Conservation (phyloP, 345 rosid genomes). For the Orychophragmus violaceus region DNA sequence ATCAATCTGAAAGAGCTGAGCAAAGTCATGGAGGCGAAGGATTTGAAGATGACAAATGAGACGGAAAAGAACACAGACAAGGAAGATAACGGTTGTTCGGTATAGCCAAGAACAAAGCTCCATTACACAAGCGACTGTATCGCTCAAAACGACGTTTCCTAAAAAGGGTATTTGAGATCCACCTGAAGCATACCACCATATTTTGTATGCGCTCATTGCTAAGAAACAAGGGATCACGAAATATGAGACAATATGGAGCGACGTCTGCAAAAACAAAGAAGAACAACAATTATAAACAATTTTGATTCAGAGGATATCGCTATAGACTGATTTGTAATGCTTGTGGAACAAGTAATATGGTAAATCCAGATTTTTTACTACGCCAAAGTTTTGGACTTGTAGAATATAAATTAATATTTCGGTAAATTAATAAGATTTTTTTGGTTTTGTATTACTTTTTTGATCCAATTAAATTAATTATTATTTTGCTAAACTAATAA, state of each 20-base stretch:
- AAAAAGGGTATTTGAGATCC: slow-evolving; percentile 86
- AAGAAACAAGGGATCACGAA: slow-evolving; percentile 72
- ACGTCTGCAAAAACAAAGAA: slow-evolving; percentile 55
- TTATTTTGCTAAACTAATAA: too few relatives aligned
- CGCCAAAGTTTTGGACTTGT: background rate
- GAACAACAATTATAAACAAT: background rate
- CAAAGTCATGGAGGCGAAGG: slow-evolving; percentile 81
- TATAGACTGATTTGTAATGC: background rate
- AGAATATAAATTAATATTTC: too few relatives aligned
- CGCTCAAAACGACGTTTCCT: slow-evolving; percentile 70
- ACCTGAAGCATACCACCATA: slow-evolving; percentile 99
- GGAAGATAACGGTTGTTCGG: slow-evolving; percentile 78
- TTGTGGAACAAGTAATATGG: slow-evolving; percentile 19
- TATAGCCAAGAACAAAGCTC: slow-evolving; percentile 94
- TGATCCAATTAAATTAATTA: too few relatives aligned
- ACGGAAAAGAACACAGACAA: slow-evolving; percentile 80
- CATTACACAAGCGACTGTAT: slow-evolving; percentile 70
- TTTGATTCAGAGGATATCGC: background rate
- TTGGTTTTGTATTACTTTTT: too few relatives aligned
- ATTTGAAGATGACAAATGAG: slow-evolving; percentile 88
- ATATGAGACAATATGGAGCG: slow-evolving; percentile 52
- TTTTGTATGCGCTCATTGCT: slow-evolving; percentile 78
- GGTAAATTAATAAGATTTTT: too few relatives aligned
- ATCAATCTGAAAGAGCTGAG: slow-evolving; percentile 61
- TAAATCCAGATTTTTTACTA: background rate